A percentile compares a stretch with the other conserved stretches of the same genome.
Evolutionary conservation across 768 basidiomycete species (phyloP).

Genomic region (Serendipita sp.): DNA sequence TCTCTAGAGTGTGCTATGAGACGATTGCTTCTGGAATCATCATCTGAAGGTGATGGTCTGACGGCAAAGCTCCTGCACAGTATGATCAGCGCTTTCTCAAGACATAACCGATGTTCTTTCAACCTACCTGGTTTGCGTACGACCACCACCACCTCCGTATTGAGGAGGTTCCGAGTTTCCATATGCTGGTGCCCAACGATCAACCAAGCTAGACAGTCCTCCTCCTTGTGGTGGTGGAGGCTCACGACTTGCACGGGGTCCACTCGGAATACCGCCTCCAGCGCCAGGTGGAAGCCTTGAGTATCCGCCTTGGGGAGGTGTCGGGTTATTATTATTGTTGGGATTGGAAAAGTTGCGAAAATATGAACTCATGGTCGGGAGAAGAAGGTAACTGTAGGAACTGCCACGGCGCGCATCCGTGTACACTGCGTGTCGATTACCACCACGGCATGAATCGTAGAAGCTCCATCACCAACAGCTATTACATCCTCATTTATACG

Average conservation of each 20-base stretch:
- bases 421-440: too few species aligned
- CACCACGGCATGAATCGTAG: not conserved
- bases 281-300: not conserved
- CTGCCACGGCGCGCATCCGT: not conserved
- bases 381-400: not conserved
- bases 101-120: too few species aligned
- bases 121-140: not conserved
- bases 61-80: constrained; percentile 32
- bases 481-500: not conserved
- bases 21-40: constrained; percentile 65
- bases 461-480: not conserved
- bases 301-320: not conserved
- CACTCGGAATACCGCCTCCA: not conserved
- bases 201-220: not conserved
- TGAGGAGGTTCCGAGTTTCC: not conserved
- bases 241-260: not conserved
- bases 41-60: constrained; percentile 41
- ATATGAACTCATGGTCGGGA: constrained; percentile 7
- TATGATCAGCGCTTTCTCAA: not conserved
- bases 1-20: constrained; percentile 65
- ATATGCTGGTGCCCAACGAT: constrained; percentile 1
- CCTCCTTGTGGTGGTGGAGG: not conserved
- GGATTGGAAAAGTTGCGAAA: not conserved
- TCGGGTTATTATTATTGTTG: not conserved
- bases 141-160: not conserved